A percentile compares a stretch with the other conserved stretches of the same genome.
Evolutionary conservation across 2,329 filamentous ascomycete genomes (phyloP).

Genomic region (Aureobasidium sp.): DNA sequence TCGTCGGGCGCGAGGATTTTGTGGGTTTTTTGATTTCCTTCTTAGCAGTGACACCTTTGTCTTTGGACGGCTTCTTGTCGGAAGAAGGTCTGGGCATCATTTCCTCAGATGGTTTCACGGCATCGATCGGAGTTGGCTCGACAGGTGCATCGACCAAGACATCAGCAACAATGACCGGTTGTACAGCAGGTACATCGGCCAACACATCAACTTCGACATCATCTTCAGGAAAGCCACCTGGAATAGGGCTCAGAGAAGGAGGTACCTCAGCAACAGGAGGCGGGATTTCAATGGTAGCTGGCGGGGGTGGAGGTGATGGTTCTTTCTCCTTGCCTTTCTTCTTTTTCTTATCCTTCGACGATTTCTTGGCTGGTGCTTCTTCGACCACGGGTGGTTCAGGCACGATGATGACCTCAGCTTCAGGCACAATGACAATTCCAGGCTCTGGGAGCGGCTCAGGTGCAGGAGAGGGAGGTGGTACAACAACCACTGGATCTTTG

Average conservation of each 20-base stretch:
- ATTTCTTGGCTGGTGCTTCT: slow-evolving; percentile 16
- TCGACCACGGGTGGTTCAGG: slow-evolving; percentile 8
- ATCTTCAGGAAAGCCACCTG: slow-evolving; percentile 42
- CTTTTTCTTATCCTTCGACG: slow-evolving; percentile 19
- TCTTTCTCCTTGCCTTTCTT: slow-evolving; percentile 19
- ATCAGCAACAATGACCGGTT: slow-evolving; percentile 1
- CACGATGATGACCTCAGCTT: not conserved
- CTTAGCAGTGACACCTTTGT: slow-evolving; percentile 32
- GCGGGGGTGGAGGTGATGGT: not conserved
- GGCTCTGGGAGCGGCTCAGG: slow-evolving; percentile 23
- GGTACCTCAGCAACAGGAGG: slow-evolving; percentile 19
- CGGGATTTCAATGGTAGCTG: not conserved
- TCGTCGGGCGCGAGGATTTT: slow-evolving; percentile 28
- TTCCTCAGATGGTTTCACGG: not conserved
- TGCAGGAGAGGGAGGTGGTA: slow-evolving; percentile 20
- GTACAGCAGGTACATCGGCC: slow-evolving; percentile 6
- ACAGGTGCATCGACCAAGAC: slow-evolving; percentile 18
- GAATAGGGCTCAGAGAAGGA: slow-evolving; percentile 34
- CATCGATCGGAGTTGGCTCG: slow-evolving; percentile 19
- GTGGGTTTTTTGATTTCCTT: slow-evolving; percentile 24
- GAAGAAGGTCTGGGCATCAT: not conserved
- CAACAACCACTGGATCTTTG: not conserved
- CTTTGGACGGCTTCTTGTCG: slow-evolving; percentile 18
- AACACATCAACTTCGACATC: slow-evolving; percentile 24
- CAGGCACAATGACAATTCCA: slow-evolving; percentile 20